Conservation (phyloP, 345 rosid genomes). For the Carallia brachiata region DNA sequence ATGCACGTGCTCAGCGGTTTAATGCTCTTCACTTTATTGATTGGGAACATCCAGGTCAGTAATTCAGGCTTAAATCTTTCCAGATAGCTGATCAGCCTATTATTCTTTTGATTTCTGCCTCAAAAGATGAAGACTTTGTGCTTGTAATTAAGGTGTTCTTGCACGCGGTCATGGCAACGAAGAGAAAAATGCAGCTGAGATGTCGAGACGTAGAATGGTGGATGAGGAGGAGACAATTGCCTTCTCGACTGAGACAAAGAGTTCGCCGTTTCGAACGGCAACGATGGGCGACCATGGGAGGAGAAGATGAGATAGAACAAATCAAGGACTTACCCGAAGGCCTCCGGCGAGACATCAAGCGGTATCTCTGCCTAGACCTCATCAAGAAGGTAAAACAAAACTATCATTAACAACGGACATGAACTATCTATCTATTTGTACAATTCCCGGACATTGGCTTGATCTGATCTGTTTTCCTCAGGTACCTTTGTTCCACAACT, state of each 20-base stretch:
- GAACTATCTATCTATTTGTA: too few relatives aligned
- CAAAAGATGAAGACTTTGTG: constrained; percentile 4
- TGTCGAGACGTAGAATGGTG: constrained; percentile 87
- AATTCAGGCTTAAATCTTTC: background rate
- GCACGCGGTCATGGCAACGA: constrained; percentile 71
- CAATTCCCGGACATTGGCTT: too few relatives aligned
- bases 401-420: background rate
- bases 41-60: constrained; percentile 85
- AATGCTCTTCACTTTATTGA: constrained; percentile 73
- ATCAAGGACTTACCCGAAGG: constrained; percentile 82
- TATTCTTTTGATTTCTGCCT: background rate
- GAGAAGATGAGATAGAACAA: constrained; percentile 68
- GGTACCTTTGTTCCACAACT: constrained; percentile 78
- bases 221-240: constrained; percentile 90
- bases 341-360: constrained; percentile 81
- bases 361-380: constrained; percentile 81
- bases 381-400: constrained; percentile 57
- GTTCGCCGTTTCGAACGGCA: constrained; percentile 77
- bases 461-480: constrained; percentile 10
- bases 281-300: constrained; percentile 71
- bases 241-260: constrained; percentile 67
- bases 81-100: background rate
- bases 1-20: constrained; percentile 71
- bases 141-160: constrained; percentile 52
- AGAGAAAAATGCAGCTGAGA: constrained; percentile 76